phyloP scores from a whole-genome alignment of 768 basidiomycete species.

The Tephrocybe sp. region DNA sequence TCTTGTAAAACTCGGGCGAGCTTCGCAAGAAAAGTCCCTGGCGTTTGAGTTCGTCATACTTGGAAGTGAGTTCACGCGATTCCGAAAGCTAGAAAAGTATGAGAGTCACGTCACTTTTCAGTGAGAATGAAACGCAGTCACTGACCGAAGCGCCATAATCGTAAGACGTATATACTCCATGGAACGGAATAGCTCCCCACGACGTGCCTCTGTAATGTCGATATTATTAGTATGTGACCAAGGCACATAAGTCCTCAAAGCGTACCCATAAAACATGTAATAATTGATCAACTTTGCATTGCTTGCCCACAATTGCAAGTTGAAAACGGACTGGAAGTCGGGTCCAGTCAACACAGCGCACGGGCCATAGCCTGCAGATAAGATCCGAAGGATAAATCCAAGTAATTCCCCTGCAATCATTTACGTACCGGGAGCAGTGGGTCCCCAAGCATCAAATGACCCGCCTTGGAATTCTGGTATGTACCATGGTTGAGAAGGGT shows the following conservation, averaged over 20 bases:
- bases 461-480: conserved; percentile 77
- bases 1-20: conserved; percentile 77
- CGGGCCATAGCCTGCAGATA: conserved; percentile 51
- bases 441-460: conserved; percentile 81
- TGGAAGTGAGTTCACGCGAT: conserved; percentile 59
- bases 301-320: conserved; percentile 73
- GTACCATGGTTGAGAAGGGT: conserved; percentile 63
- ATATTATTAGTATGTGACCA: neutral
- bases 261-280: conserved; percentile 82
- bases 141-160: conserved; percentile 71
- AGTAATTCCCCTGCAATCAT: too few relatives aligned
- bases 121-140: neutral
- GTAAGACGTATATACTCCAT: conserved; percentile 75
- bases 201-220: conserved; percentile 65
- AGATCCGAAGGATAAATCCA: too few relatives aligned
- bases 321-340: conserved; percentile 77
- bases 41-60: conserved; percentile 76
- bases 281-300: conserved; percentile 82
- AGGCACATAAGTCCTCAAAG: neutral
- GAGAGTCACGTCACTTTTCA: neutral
- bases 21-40: conserved; percentile 78
- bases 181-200: conserved; percentile 81
- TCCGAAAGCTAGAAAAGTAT: conserved; percentile 50
- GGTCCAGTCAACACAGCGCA: conserved; percentile 69
- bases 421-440: conserved; percentile 64